These are phyloP conservation scores for Vinca minor DNA, from an alignment of 257 asterid species.

Conservation along the genomic window DNA sequence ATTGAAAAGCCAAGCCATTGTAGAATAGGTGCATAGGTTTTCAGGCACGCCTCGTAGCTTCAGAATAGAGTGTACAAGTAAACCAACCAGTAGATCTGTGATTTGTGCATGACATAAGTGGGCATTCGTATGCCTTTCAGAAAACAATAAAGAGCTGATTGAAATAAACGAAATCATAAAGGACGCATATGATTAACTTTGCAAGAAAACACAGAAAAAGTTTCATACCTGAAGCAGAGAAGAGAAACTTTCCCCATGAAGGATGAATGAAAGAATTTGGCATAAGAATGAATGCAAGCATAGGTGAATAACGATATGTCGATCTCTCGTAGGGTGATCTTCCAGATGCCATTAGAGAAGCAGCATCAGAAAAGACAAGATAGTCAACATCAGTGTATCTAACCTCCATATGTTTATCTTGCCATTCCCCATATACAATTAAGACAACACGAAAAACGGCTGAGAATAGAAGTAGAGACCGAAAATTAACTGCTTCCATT, in stretches of 20 bases:
- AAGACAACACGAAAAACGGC: slow-evolving; percentile 60
- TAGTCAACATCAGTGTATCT: slow-evolving; percentile 87
- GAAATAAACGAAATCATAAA: background rate
- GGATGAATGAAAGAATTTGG: slow-evolving; percentile 76
- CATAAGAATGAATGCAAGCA: slow-evolving; percentile 65
- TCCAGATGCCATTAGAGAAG: slow-evolving; percentile 61
- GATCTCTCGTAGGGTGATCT: slow-evolving; percentile 77
- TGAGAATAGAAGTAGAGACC: slow-evolving; percentile 47
- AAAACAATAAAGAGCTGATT: background rate
- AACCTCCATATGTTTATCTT: slow-evolving; percentile 85
- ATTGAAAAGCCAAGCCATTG: slow-evolving; percentile 85
- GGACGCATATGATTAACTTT: background rate
- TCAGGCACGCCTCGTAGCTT: slow-evolving; percentile 75
- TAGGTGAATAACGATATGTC: slow-evolving; percentile 91
- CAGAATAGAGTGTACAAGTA: slow-evolving; percentile 57
- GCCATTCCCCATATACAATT: slow-evolving; percentile 87
- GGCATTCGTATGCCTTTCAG: background rate
- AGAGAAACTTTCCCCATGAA: slow-evolving; percentile 79
- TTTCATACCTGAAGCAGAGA: slow-evolving; percentile 68
- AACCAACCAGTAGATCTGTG: slow-evolving; percentile 85
- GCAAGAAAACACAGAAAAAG: background rate
- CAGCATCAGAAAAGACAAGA: slow-evolving; percentile 88
- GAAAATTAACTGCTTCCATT: slow-evolving; percentile 43
- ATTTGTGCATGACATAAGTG: slow-evolving; percentile 18
- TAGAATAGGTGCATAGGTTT: slow-evolving; percentile 47